phyloP scores from a whole-genome alignment of 139 green algal genomes.

The Volvox reticuliferus region DNA sequence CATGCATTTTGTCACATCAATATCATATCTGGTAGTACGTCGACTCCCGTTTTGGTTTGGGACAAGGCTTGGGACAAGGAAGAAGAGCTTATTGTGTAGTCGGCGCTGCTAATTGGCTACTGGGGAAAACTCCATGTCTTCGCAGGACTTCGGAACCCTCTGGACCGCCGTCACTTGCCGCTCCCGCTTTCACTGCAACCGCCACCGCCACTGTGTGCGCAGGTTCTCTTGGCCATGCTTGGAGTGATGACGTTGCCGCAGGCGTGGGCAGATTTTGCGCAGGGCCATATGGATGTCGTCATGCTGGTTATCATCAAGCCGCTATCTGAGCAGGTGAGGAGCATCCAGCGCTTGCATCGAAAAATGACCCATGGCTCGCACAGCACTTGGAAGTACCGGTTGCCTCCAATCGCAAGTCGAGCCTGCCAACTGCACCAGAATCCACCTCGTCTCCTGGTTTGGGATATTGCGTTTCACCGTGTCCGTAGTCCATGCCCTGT shows the following conservation, averaged over 20 bases:
- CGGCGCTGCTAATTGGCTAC: too few relatives aligned
- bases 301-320: constrained; percentile 32
- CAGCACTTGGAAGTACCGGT: neutral
- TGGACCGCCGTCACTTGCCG: neutral
- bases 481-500: neutral
- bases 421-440: neutral
- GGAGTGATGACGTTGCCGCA: neutral
- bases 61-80: too few relatives aligned
- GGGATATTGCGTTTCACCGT: neutral
- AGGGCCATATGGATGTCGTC: constrained; percentile 2
- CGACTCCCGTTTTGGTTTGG: too few relatives aligned
- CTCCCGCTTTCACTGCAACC: neutral
- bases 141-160: neutral
- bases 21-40: too few relatives aligned
- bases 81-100: too few relatives aligned
- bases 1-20: too few relatives aligned
- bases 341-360: neutral
- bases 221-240: neutral
- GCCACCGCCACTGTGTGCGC: neutral
- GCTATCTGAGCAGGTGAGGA: constrained; percentile 15
- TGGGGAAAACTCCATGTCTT: neutral
- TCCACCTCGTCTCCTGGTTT: neutral
- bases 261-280: neutral
- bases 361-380: neutral
- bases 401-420: neutral